phyloP scores from a whole-genome alignment of 306 rosid genomes.

The Mimosa bimucronata region DNA sequence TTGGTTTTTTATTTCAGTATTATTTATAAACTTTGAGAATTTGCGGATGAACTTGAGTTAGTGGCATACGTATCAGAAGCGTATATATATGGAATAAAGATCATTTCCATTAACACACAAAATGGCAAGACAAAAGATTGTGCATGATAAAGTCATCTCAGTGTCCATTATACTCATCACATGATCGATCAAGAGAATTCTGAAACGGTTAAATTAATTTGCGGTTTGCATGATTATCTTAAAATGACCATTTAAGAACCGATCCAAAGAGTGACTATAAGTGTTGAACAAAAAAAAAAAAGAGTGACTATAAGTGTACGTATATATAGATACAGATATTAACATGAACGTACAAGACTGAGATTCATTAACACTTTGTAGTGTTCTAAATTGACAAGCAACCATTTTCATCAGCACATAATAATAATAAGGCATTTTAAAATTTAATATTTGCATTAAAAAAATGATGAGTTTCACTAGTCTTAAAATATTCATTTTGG shows the following conservation, averaged over 20 bases:
- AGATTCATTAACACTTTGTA: slow-evolving; percentile 17
- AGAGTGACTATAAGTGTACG: neutral
- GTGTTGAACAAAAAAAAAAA: no score
- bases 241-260: neutral
- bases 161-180: neutral
- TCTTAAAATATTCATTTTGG: neutral
- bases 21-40: neutral
- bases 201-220: neutral
- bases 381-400: slow-evolving; percentile 44
- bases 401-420: slow-evolving; percentile 16
- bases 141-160: neutral
- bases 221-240: neutral
- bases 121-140: slow-evolving; percentile 9
- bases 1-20: neutral
- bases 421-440: neutral
- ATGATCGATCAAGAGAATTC: slow-evolving; percentile 6
- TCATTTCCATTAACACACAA: neutral
- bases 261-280: neutral
- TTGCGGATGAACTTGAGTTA: neutral
- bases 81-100: neutral
- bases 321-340: slow-evolving; percentile 30
- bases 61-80: neutral
- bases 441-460: neutral
- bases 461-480: neutral
- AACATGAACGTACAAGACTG: slow-evolving; percentile 15